Base-by-base conservation (phyloP, 768 basidiomycete genomes). In the Sarcodon sp. region DNA sequence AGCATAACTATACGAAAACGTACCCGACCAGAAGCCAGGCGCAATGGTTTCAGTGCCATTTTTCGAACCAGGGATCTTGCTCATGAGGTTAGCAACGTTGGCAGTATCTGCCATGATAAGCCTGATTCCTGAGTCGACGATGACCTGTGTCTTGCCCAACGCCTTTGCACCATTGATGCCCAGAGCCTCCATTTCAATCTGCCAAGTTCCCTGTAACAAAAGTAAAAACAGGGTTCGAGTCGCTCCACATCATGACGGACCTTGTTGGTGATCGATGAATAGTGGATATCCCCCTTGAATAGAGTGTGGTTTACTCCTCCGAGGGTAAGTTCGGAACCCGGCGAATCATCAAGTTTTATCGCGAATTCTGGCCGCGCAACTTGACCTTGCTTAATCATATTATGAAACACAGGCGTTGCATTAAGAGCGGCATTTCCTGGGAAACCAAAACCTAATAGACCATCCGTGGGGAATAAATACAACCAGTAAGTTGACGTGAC, bases 221-320 rank as follows among this genome's bases (percentile, higher is more conserved):
- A 2, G 37, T 27, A 7, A 32, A 44, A 47, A 33, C 9, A 16
- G 9, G 37, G 13, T 8, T 27, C 4, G 13, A 33, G 3, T 45
- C 15, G 33, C 35, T n/a, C n/a, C 6, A 12, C 38, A 0, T 33
- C 32, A 27, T 31, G 36, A 45, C 51, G 18, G 15, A 53, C 66
- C 47, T 51, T 43, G 4, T 57, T 13, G 18, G 57, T 61, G 3
- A 71, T 61, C 1, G 55, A 44, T 33, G 57, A 35, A 38, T 47
- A 74, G 6, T 57, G 57, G 49, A 75, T 55, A 7, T 53, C 59
- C n/a, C 69, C 72, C 31, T 54, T 62, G 54, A 67, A 74, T 38
- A 64, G 51, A 15, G 62, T 51, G 8, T 60, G 48, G 55, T 76
- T 62, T 33, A 63, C 57, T 13, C 69, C 68, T 8, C 75, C 75